Evolutionary conservation across 441 rosid species (phyloP), one percentile per base, ranked within the genome.

Genomic region (Pelargonium cotyledonis): DNA sequence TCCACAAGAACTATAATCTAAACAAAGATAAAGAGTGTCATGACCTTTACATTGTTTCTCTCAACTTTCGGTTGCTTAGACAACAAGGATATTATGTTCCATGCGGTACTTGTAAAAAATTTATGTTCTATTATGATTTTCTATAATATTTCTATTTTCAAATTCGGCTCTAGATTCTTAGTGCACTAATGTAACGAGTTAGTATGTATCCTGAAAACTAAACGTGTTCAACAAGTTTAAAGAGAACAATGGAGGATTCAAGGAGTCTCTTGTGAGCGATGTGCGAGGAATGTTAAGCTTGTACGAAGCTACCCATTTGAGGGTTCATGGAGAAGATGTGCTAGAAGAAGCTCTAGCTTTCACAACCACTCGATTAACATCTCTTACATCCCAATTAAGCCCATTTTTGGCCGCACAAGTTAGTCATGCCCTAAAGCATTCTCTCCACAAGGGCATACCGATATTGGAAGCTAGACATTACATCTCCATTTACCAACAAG

Each of bases 21-120:
- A 31, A 31, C 38, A 31, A 31, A 31, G 38, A 31, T 31, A 4
- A 31, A 31, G 55, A 47, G 4, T 12, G n/a, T 47, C n/a, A 7
- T 4, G 43, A 53, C 58, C 72, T 68, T 0, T 19, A 69, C 12
- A 16, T 4, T 23, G 51, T 51, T 2, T 55, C 81, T 72, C 76
- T 80, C 47, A 51, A 65, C 4, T 80, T 80, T 44, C 80, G 83
- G 14, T 67, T 80, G 9, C 72, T 76, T n/a, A 71, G 80, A 41
- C 76, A 77, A 31, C 70, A 74, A 53, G 80, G 80, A 29, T 47
- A 47, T 16, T 47, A 47, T 47, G 55, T 47, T 12, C 61, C 72
- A 15, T 19, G 67, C 1, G 73, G 80, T 72, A 65, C 2, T 18
- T 8, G 23, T 7, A 41, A 12, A 1, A 47, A n/a, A n/a, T n/a